phyloP scores from a whole-genome alignment of 1,284 basidiomycete species.

The Afroboletus lepidellus region DNA sequence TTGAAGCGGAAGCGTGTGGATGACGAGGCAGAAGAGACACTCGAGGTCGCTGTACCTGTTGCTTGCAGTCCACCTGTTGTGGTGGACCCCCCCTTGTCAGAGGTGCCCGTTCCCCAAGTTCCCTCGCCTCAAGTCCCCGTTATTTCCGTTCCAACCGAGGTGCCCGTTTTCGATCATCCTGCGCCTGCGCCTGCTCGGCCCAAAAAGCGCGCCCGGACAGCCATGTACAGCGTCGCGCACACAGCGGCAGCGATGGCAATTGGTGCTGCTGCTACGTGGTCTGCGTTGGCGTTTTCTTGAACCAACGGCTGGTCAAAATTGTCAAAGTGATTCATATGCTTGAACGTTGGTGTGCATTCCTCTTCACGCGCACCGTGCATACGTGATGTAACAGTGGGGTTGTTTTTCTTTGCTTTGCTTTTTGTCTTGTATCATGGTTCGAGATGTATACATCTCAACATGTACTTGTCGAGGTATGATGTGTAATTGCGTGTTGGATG shows the following conservation, averaged over 20 bases:
- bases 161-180: neutral
- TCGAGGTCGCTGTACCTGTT: neutral
- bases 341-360: neutral
- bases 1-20: slow-evolving; percentile 31
- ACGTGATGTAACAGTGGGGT: neutral
- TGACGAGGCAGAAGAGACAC: slow-evolving; percentile 7
- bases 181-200: slow-evolving; percentile 26
- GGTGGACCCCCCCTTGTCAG: neutral
- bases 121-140: neutral
- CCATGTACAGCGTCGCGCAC: slow-evolving; percentile 45
- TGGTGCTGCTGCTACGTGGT: slow-evolving; percentile 67
- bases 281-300: slow-evolving; percentile 60
- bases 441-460: neutral
- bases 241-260: slow-evolving; percentile 59
- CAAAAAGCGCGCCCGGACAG: slow-evolving; percentile 45
- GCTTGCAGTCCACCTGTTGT: neutral
- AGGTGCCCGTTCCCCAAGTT: slow-evolving; percentile 8
- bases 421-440: slow-evolving; percentile 1
- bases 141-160: neutral
- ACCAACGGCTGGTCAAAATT: neutral
- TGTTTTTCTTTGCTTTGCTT: neutral
- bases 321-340: neutral
- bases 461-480: slow-evolving; percentile 9
- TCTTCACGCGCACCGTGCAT: neutral
- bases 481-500: neutral